Evolutionary conservation across 1,284 basidiomycete genomes (phyloP), one percentile per base, ranked within the genome.

Genomic region (Garcileccinum viscosum): DNA sequence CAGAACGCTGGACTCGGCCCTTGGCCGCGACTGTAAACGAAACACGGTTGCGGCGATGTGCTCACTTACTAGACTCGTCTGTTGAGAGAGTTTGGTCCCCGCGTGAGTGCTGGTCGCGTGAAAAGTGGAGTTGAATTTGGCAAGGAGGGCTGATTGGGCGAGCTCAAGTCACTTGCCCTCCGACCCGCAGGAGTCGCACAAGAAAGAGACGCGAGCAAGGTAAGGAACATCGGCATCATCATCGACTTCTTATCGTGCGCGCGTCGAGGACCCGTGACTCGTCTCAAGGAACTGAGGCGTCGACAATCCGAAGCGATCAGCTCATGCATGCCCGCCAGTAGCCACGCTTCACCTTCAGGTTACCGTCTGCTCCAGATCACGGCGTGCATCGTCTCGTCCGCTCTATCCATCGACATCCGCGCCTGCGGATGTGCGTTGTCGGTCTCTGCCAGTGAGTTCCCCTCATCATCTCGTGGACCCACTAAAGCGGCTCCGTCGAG

Each of bases 311-410:
- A 42, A 66, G 42, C 59, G 71, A 67, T 72, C 70, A 63, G 58
- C 68, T 44, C 74, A 76, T 74, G 72, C 37, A 32, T 38, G 30
- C 68, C 44, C 33, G 47, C 50, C 50, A 47, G 50, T 70, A 50
- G 42, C 37, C 37, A 37, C 47, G 22, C n/a, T 44, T 44, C 42
- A n/a, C 42, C 30, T 9, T 27, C 30, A 4, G 30, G 19, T 32
- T 32, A 30, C 53, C 50, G 22, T 38, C 33, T 42, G 22, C 53
- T n/a, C 14, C 33, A 64, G 67, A 72, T 70, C 71, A 50, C 67
- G 70, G 60, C 69, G 37, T 22, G 19, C 40, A 30, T 44, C 33
- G 38, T 37, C 53, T 35, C 44, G 22, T 27, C 42, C 44, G 7
- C 27, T 53, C 35, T 38, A 68, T 68, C 70, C 58, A 71, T 71